These are phyloP conservation scores for Apium graveolens DNA, from an alignment of 129 eudicot genomes.

Conservation along the genomic window DNA sequence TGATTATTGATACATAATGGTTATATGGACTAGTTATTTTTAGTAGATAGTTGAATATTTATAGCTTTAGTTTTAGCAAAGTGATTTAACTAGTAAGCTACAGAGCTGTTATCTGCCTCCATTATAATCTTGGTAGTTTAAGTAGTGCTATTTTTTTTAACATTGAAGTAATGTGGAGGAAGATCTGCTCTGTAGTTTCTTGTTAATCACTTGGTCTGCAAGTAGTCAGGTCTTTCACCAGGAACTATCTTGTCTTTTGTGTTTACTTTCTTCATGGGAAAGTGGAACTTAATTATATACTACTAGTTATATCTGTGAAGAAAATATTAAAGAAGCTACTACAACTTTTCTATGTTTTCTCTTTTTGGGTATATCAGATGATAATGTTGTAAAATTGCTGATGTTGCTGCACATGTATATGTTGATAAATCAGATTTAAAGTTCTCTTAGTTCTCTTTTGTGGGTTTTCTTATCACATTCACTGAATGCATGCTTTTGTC, in stretches of 20 bases:
- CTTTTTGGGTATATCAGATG: not conserved
- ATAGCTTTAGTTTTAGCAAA: conserved; percentile 1
- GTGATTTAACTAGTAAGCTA: not conserved
- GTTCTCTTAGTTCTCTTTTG: not conserved
- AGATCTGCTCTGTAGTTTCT: not conserved
- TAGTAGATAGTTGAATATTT: not conserved
- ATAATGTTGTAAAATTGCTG: not conserved
- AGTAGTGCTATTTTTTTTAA: too few species aligned
- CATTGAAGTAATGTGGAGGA: not conserved
- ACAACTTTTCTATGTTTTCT: not conserved
- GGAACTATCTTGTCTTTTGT: not conserved
- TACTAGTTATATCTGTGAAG: not conserved
- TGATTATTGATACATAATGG: not conserved
- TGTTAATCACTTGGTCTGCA: not conserved
- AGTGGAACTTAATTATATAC: not conserved
- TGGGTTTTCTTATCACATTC: not conserved
- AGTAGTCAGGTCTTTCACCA: not conserved
- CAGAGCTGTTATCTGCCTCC: not conserved
- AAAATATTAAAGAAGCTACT: not conserved
- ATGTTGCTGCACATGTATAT: not conserved
- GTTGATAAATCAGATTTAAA: not conserved
- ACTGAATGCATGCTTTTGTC: not conserved
- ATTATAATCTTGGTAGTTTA: not conserved
- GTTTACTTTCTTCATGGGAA: conserved; percentile 9
- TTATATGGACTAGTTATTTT: not conserved